A percentile compares a stretch with the other conserved stretches of the same genome.
phyloP scores from a whole-genome alignment of 2,329 filamentous ascomycete genomes.

The Aspergillus sp. region DNA sequence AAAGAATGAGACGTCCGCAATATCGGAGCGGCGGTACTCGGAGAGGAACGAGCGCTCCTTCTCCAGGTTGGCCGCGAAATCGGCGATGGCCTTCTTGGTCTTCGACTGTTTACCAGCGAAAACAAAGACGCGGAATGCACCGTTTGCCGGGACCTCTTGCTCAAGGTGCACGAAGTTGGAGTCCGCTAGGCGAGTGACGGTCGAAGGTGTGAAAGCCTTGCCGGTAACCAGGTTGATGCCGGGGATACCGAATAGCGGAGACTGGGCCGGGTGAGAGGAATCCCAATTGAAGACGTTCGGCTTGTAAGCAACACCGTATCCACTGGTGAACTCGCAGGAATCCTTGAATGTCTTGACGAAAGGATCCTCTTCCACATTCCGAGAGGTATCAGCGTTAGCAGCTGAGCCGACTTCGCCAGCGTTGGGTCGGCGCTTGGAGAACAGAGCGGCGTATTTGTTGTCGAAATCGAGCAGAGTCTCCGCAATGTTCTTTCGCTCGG shows the following conservation, averaged over 20 bases:
- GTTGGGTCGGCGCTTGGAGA: constrained; percentile 74
- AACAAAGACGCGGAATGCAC: constrained; percentile 81
- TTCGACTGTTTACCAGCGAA: constrained; percentile 71
- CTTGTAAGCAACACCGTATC: constrained; percentile 84
- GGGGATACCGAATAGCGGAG: constrained; percentile 66
- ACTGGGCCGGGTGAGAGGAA: constrained; percentile 67
- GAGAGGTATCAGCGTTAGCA: constrained; percentile 37
- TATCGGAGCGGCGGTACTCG: constrained; percentile 62
- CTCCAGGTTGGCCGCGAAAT: constrained; percentile 66
- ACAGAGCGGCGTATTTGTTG: constrained; percentile 83
- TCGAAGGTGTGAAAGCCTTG: constrained; percentile 71
- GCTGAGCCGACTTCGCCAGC: constrained; percentile 72
- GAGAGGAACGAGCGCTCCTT: constrained; percentile 71
- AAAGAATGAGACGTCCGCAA: constrained; percentile 67
- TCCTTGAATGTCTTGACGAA: constrained; percentile 92
- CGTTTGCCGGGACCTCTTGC: constrained; percentile 85
- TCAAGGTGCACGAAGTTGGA: constrained; percentile 88
- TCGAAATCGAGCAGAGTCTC: constrained; percentile 85
- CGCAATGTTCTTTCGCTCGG: constrained; percentile 79
- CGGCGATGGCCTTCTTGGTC: constrained; percentile 63
- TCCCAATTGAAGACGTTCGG: constrained; percentile 86
- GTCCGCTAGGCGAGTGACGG: constrained; percentile 83
- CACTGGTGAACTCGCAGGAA: constrained; percentile 86
- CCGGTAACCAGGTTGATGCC: constrained; percentile 69
- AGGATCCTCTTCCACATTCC: constrained; percentile 55